phyloP scores from a whole-genome alignment of 306 rosid genomes.

The Gastrolobium bilobum region DNA sequence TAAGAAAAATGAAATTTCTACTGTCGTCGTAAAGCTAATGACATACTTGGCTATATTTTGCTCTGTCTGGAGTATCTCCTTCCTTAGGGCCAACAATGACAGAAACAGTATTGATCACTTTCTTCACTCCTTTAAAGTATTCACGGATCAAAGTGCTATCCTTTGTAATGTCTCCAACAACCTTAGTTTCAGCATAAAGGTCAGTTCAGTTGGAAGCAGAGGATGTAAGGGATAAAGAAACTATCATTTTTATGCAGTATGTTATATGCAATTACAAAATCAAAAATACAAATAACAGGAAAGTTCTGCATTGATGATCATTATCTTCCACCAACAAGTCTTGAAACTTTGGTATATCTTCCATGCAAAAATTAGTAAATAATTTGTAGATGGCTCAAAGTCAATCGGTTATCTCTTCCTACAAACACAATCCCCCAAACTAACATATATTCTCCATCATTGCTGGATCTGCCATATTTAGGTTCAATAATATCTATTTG shows the following conservation, averaged over 20 bases:
- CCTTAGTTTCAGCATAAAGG: constrained; percentile 55
- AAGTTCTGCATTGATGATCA: constrained; percentile 28
- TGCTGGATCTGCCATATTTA: background rate
- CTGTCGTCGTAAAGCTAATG: background rate
- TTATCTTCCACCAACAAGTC: constrained; percentile 38
- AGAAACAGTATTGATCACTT: constrained; percentile 83
- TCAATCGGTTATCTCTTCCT: constrained; percentile 30
- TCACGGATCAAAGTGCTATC: constrained; percentile 80
- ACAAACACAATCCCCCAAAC: constrained; percentile 24
- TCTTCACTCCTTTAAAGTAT: constrained; percentile 88
- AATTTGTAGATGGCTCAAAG: constrained; percentile 14
- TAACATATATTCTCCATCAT: background rate
- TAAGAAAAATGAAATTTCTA: constrained; percentile 17
- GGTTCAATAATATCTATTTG: constrained; percentile 11
- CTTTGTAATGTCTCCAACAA: constrained; percentile 90
- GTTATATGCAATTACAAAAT: constrained; percentile 19
- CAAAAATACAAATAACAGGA: background rate
- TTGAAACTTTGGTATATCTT: background rate
- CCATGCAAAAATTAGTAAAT: constrained; percentile 16
- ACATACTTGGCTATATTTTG: constrained; percentile 93
- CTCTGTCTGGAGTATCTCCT: constrained; percentile 97
- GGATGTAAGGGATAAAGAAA: constrained; percentile 26
- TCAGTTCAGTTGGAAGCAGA: constrained; percentile 36
- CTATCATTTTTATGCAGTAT: background rate
- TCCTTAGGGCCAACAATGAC: constrained; percentile 99